A percentile compares a stretch with the other conserved stretches of the same genome.
These are phyloP conservation scores for Otatea glauca DNA, from an alignment of 176 grass and related monocot species.

Conservation along the genomic window DNA sequence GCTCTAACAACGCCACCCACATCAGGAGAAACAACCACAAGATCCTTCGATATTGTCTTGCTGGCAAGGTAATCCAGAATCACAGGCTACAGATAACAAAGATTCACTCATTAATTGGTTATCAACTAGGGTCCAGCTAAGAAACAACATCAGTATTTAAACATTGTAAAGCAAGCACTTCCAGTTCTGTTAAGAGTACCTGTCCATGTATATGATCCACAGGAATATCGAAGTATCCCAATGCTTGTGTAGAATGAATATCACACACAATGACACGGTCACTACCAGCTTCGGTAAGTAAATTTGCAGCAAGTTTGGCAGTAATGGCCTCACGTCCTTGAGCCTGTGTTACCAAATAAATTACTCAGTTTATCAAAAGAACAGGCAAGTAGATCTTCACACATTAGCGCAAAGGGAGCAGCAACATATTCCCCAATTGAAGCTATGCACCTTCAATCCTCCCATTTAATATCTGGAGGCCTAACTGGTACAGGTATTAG, in stretches of 20 bases:
- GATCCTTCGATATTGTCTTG: constrained; percentile 84
- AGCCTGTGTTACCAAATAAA: constrained; percentile 56
- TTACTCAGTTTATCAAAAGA: constrained; percentile 16
- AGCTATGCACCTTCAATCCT: background rate
- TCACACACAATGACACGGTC: constrained; percentile 92
- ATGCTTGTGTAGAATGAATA: constrained; percentile 95
- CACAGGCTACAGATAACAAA: constrained; percentile 72
- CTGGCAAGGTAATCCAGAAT: constrained; percentile 95
- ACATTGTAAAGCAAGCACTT: background rate
- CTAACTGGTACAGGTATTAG: background rate
- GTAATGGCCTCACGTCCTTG: constrained; percentile 95
- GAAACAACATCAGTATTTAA: background rate
- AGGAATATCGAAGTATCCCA: constrained; percentile 98
- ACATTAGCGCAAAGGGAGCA: background rate
- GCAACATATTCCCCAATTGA: background rate
- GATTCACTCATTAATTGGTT: background rate
- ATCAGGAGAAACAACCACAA: constrained; percentile 98
- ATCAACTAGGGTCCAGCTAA: background rate
- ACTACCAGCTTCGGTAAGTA: constrained; percentile 93
- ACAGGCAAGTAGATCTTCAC: background rate
- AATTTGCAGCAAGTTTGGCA: constrained; percentile 90
- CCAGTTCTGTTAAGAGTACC: constrained; percentile 47
- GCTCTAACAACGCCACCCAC: constrained; percentile 93
- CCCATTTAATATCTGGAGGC: background rate
- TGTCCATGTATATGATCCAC: constrained; percentile 93